phyloP scores from a whole-genome alignment of 2,329 filamentous ascomycete species.

The Phyllosticta ampelicida region DNA sequence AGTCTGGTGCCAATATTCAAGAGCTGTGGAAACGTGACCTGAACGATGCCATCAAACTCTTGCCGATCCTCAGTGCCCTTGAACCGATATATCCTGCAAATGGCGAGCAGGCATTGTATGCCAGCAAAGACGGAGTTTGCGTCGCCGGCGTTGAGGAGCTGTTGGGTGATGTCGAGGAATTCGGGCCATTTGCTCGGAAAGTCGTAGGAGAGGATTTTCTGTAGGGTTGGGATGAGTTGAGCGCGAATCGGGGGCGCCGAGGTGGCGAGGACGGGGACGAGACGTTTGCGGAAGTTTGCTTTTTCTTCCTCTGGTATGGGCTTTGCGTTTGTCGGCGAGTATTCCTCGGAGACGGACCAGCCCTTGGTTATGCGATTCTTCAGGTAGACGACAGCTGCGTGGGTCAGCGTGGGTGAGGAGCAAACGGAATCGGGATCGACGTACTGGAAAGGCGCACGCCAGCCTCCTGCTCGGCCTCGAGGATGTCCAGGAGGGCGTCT shows the following conservation, averaged over 20 bases:
- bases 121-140: constrained; percentile 82
- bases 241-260: constrained; percentile 74
- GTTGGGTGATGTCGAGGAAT: constrained; percentile 86
- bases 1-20: constrained; percentile 79
- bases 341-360: constrained; percentile 72
- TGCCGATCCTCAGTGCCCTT: constrained; percentile 71
- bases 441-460: constrained; percentile 81
- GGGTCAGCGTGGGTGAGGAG: constrained; percentile 14
- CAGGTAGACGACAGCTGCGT: constrained; percentile 83
- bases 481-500: constrained; percentile 79
- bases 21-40: constrained; percentile 78
- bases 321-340: constrained; percentile 48
- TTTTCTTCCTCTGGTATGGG: constrained; percentile 85
- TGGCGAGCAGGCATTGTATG: constrained; percentile 83
- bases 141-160: constrained; percentile 78
- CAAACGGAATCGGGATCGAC: constrained; percentile 26
- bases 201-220: constrained; percentile 92
- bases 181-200: constrained; percentile 91
- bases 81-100: constrained; percentile 92
- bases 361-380: constrained; percentile 95
- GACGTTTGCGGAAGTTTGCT: constrained; percentile 69
- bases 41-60: constrained; percentile 92
- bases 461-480: constrained; percentile 77
- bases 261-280: constrained; percentile 78
- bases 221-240: constrained; percentile 86